Percentiles rank a stretch among this genome's conserved stretches.
Evolutionary conservation across 345 rosid species (phyloP).

Genomic region (Hevea brasiliensis): DNA sequence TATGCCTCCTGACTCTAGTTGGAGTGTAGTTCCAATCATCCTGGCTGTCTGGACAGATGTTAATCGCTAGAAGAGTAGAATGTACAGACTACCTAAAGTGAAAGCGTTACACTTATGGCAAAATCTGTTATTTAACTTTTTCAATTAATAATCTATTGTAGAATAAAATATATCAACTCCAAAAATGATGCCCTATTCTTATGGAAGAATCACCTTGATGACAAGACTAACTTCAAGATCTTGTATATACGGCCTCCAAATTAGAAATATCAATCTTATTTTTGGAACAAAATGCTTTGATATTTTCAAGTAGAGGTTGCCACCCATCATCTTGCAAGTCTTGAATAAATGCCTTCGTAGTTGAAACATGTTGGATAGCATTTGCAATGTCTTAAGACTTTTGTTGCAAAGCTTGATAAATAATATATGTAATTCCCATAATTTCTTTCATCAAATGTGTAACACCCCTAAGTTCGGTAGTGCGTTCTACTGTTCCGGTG

Average conservation of each 20-base stretch:
- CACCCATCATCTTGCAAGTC: too few relatives aligned
- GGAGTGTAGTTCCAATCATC: too few relatives aligned
- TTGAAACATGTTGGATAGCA: background rate
- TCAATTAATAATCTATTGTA: background rate
- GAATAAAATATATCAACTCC: background rate
- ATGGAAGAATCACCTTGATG: background rate
- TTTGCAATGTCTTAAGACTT: slow-evolving; percentile 10
- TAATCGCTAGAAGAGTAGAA: too few relatives aligned
- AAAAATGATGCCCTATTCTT: slow-evolving; percentile 9
- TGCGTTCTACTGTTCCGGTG: too few relatives aligned
- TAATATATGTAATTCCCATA: background rate
- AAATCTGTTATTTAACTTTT: background rate
- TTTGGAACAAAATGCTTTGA: background rate
- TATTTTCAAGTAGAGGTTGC: background rate
- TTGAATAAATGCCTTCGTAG: background rate
- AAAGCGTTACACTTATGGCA: too few relatives aligned
- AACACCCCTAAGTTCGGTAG: too few relatives aligned
- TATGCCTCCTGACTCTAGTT: too few relatives aligned
- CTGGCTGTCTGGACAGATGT: too few relatives aligned
- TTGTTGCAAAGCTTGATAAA: slow-evolving; percentile 7
- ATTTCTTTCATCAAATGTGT: background rate
- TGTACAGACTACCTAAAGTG: too few relatives aligned
- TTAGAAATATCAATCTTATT: background rate
- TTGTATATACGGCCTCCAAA: background rate
- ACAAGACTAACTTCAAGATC: too few relatives aligned